Evolutionary conservation across 1,139 yeast species (phyloP).

Genomic region (Blastobotrys malaysiensis): DNA sequence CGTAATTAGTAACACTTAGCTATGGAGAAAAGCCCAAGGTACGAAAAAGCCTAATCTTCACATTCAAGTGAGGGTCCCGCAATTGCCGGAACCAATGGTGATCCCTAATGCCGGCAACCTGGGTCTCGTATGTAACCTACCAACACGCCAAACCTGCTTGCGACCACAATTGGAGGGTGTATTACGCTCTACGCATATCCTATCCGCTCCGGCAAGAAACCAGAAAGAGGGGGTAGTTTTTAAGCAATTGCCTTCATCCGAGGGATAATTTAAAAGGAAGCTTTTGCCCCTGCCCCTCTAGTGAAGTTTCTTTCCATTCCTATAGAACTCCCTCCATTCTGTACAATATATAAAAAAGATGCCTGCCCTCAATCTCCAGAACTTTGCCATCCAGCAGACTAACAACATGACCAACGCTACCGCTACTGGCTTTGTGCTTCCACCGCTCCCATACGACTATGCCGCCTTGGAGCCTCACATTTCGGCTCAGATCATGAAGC

Average conservation of each 20-base stretch:
- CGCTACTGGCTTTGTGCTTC: constrained; percentile 9
- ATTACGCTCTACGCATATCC: neutral
- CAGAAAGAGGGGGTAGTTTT: no score
- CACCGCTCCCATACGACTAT: constrained; percentile 16
- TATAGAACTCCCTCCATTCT: neutral
- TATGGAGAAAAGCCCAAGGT: neutral
- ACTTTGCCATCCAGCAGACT: neutral
- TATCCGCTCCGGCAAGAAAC: neutral
- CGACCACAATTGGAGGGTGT: neutral
- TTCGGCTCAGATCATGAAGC: constrained; percentile 77
- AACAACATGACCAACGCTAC: neutral
- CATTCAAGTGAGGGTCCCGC: neutral
- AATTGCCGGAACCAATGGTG: neutral
- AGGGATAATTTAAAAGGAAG: neutral
- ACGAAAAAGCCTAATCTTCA: neutral
- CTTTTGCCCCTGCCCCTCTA: neutral
- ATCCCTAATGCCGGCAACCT: neutral
- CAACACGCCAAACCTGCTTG: neutral
- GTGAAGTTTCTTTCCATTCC: neutral
- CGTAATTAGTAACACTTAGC: neutral
- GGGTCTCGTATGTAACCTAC: neutral
- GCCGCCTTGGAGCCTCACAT: constrained; percentile 74
- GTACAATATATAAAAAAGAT: neutral
- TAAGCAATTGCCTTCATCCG: neutral
- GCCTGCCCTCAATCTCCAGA: neutral